These are phyloP conservation scores for Heracleum sosnowskyi DNA, from an alignment of 129 eudicot species.

Conservation along the genomic window DNA sequence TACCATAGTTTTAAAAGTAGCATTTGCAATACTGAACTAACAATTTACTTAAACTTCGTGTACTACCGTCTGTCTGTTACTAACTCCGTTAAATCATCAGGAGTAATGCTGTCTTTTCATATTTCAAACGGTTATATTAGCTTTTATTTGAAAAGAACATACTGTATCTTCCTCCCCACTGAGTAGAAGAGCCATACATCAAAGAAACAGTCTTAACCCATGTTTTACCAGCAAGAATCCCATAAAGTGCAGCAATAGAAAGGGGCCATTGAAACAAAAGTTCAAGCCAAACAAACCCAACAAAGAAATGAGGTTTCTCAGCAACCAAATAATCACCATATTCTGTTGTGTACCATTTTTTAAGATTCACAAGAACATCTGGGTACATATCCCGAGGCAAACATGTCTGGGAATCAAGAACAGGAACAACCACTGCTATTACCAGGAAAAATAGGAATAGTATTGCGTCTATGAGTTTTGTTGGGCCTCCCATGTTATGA, in stretches of 20 bases:
- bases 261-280: constrained; percentile 78
- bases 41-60: too few species aligned
- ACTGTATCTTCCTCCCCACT: too few species aligned
- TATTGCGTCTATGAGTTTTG: constrained; percentile 39
- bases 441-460: constrained; percentile 50
- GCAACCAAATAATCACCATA: constrained; percentile 57
- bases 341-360: constrained; percentile 36
- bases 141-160: too few species aligned
- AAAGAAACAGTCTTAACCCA: constrained; percentile 66
- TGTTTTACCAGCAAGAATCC: constrained; percentile 39
- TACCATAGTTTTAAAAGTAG: too few species aligned
- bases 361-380: constrained; percentile 32
- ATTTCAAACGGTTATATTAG: too few species aligned
- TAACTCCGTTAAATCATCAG: too few species aligned
- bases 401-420: constrained; percentile 52
- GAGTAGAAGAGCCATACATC: constrained; percentile 49
- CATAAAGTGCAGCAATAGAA: constrained; percentile 44
- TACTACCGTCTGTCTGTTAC: too few species aligned
- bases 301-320: constrained; percentile 67
- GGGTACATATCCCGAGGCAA: constrained; percentile 51
- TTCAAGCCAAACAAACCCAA: constrained; percentile 67
- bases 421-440: constrained; percentile 46
- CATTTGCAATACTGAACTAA: too few species aligned
- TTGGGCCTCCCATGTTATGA: constrained; percentile 37
- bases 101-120: too few species aligned